These are phyloP conservation scores for Xanthoconium stramineum DNA, from an alignment of 768 basidiomycete genomes.

Conservation along the genomic window DNA sequence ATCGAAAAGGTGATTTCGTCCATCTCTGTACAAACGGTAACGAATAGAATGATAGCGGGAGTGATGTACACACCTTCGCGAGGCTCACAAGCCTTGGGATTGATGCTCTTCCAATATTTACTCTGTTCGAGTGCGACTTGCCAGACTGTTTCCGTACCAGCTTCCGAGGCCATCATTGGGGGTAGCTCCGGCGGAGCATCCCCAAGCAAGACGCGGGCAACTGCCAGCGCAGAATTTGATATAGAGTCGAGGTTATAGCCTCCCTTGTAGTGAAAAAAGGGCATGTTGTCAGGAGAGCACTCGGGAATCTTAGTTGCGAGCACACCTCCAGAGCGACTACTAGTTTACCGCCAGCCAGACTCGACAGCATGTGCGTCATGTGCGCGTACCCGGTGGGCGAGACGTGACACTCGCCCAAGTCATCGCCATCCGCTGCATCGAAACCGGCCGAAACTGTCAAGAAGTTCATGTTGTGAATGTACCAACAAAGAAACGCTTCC, in stretches of 20 bases:
- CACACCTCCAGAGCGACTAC: slow-evolving; percentile 91
- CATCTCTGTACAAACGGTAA: slow-evolving; percentile 41
- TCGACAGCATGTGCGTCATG: slow-evolving; percentile 96
- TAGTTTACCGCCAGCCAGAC: slow-evolving; percentile 82
- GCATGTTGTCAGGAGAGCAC: background rate
- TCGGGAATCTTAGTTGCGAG: slow-evolving; percentile 4
- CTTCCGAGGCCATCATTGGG: slow-evolving; percentile 70
- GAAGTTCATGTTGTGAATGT: background rate
- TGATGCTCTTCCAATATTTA: slow-evolving; percentile 87
- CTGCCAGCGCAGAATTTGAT: slow-evolving; percentile 82
- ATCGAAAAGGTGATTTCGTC: slow-evolving; percentile 64
- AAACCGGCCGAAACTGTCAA: slow-evolving; percentile 91
- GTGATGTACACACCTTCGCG: slow-evolving; percentile 55
- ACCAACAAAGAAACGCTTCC: background rate
- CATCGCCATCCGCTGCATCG: slow-evolving; percentile 92
- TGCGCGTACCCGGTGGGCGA: slow-evolving; percentile 93
- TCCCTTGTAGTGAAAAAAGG: slow-evolving; percentile 50
- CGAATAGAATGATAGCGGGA: background rate
- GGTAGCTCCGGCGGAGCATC: slow-evolving; percentile 76
- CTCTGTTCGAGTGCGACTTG: slow-evolving; percentile 85
- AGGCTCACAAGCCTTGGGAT: slow-evolving; percentile 79
- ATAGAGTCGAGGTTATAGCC: slow-evolving; percentile 93
- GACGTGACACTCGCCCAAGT: slow-evolving; percentile 87
- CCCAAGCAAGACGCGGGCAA: slow-evolving; percentile 84
- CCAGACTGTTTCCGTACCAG: slow-evolving; percentile 86